Conservation (phyloP, 2,329 filamentous ascomycete genomes). For the Phyllosticta ampelicida region DNA sequence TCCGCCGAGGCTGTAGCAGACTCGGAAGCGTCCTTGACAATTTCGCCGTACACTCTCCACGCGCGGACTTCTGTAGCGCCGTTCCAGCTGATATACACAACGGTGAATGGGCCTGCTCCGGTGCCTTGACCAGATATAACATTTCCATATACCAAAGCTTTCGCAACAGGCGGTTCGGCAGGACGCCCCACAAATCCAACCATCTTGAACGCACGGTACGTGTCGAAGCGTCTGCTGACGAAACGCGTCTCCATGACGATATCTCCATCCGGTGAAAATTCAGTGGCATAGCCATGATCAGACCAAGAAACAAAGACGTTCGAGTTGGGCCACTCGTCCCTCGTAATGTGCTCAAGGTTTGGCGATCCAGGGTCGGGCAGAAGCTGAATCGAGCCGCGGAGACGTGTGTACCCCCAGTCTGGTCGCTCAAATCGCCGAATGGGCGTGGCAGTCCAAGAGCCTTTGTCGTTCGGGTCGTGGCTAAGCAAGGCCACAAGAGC, state of each 20-base stretch:
- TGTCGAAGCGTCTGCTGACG: constrained; percentile 22
- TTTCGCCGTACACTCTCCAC: constrained; percentile 26
- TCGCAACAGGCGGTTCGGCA: constrained; percentile 18
- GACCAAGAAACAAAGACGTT: constrained; percentile 30
- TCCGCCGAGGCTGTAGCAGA: background rate
- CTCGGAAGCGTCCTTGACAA: background rate
- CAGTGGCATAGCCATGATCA: constrained; percentile 24
- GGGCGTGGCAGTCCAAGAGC: background rate
- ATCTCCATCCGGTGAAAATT: constrained; percentile 21
- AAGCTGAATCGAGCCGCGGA: constrained; percentile 41
- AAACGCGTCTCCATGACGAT: constrained; percentile 25
- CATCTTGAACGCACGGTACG: constrained; percentile 30
- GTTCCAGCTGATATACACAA: constrained; percentile 44
- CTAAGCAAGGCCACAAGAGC: background rate
- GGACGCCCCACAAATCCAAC: constrained; percentile 25
- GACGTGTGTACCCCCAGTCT: constrained; percentile 43
- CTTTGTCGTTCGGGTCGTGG: constrained; percentile 9
- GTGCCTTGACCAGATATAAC: constrained; percentile 8
- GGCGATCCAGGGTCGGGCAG: background rate
- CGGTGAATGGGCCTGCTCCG: constrained; percentile 3
- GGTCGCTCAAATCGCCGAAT: constrained; percentile 34
- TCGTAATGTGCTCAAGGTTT: background rate
- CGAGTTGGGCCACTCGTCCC: constrained; percentile 16
- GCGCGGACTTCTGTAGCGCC: constrained; percentile 37
- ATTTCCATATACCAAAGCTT: constrained; percentile 20